Evolutionary conservation across 176 grass and related monocot species (phyloP), one percentile per base, ranked within the genome.

Genomic region (Poa pratensis): DNA sequence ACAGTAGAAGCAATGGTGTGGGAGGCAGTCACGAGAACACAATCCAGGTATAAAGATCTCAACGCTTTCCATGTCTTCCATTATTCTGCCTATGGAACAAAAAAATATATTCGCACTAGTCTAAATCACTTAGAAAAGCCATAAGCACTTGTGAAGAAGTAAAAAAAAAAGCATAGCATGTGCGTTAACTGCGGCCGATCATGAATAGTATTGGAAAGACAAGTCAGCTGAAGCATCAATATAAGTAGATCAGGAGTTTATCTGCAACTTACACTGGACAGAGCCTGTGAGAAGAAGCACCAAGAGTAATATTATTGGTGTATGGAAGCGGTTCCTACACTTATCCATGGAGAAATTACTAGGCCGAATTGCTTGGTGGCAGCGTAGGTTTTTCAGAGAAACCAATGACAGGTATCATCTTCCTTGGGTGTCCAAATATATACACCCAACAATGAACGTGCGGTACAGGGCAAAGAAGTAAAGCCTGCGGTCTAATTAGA

Each of bases 331-430:
- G 32, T 40, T 69, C 34, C 66, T 40, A n/a, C 19, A 42, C 6
- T 69, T 69, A 18, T 20, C 34, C 66, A n/a, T 69, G 66, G 34
- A 40, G 66, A 69, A 69, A 69, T 20, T 69, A 17, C 66, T 69
- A 40, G 3, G 8, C 9, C 1, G 66, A 3, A 8, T 40, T 40
- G 18, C 35, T 35, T 40, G 34, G 35, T n/a, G n/a, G 4, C 34
- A 69, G 18, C 20, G 18, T 40, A 60, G 58, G n/a, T 13, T 60
- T 23, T 60, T 60, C 22, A n/a, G 45, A 46, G n/a, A 10, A 46
- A 46, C 9, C 9, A 46, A 11, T 46, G 10, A 13, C 39, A 13
- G 9, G n/a, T 60, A 43, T 43, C 42, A 39, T 9, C 18, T 69
- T 69, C 6, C 8, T 20, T 39, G 65, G 9, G 34, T 39, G 17